A percentile compares a stretch with the other conserved stretches of the same genome.
phyloP scores from a whole-genome alignment of 805 yeast genomes.

The Candida succiphila region DNA sequence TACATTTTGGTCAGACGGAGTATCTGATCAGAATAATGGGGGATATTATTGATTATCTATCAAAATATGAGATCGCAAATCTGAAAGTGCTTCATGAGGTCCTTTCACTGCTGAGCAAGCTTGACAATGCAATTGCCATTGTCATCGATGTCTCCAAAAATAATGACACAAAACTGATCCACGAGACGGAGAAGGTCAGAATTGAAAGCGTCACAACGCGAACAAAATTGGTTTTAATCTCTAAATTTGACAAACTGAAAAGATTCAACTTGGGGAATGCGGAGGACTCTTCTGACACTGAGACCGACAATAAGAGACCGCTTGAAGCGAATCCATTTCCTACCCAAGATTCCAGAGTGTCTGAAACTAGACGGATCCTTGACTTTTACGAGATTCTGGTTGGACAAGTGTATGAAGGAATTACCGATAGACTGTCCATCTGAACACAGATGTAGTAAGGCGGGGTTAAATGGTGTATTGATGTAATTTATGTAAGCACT shows the following conservation, averaged over 20 bases:
- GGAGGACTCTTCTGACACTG: neutral
- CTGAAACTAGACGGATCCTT: neutral
- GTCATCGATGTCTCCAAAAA: slow-evolving; percentile 14
- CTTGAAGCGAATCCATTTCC: neutral
- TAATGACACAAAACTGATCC: slow-evolving; percentile 6
- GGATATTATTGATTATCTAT: slow-evolving; percentile 53
- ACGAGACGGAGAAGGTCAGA: slow-evolving; percentile 23
- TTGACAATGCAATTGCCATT: slow-evolving; percentile 21
- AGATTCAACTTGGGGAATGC: neutral
- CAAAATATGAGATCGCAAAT: slow-evolving; percentile 22
- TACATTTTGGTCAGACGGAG: slow-evolving; percentile 48
- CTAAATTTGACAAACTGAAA: slow-evolving; percentile 20
- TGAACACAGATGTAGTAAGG: too few relatives aligned
- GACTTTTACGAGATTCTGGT: slow-evolving; percentile 15
- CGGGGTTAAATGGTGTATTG: too few relatives aligned
- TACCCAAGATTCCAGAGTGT: neutral
- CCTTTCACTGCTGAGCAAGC: slow-evolving; percentile 12
- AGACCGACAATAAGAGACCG: slow-evolving; percentile 1
- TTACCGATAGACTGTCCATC: slow-evolving; percentile 23
- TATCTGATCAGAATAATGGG: slow-evolving; percentile 57
- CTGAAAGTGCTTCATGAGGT: slow-evolving; percentile 14
- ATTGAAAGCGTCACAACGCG: slow-evolving; percentile 21
- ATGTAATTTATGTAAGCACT: too few relatives aligned
- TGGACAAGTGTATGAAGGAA: slow-evolving; percentile 27
- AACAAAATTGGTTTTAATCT: slow-evolving; percentile 18